Evolutionary conservation across 129 eudicot species (phyloP), one percentile per base, ranked within the genome.

Genomic region (Tanacetum coccineum): DNA sequence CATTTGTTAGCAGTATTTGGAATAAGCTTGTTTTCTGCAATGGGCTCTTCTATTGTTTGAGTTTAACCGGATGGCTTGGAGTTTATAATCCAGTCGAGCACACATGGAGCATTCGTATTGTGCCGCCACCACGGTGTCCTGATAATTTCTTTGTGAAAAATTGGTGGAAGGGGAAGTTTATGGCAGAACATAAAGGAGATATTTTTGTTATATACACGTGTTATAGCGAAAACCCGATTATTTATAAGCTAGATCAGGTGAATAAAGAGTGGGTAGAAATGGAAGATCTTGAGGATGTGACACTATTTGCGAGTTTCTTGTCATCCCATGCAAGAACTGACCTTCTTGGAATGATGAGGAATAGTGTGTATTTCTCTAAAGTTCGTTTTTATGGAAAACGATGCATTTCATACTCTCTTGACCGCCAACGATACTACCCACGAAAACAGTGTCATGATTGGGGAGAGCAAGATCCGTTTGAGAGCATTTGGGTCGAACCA

Each of bases 111-210:
- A 81, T 90, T 42, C 81, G 83, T 30, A 81, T 78, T 46, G 92
- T 90, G 70, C 95, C 97, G 17, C 97, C 97, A 15, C 97, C 95
- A 13, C 74, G 81, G 51, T 90, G 95, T 59, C 97, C 95, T 0
- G 95, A 87, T 52, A 87, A 84, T 17, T 87, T 90, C 62, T 84
- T 80, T 51, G 86, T 82, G 58, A 90, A 90, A 62, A 87, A 74
- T 82, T 90, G 97, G 97, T 90, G 95, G 97, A 90, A 90, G 62
- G 95, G 92, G 3, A 90, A 87, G 67, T 90, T 90, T 70, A 79
- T 90, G 89, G 87, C 97, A 1, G 97, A 90, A 71, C 79, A 90
- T 61, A 68, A 84, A 42, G 95, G 95, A 13, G 97, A 90, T 52
- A 82, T 90, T 20, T 81, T 78, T 55, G 92, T 87, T 6, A 85